Evolutionary conservation across 2,329 filamentous ascomycete species (phyloP), one percentile per base, ranked within the genome.

Genomic region (Penicillium frequentans): DNA sequence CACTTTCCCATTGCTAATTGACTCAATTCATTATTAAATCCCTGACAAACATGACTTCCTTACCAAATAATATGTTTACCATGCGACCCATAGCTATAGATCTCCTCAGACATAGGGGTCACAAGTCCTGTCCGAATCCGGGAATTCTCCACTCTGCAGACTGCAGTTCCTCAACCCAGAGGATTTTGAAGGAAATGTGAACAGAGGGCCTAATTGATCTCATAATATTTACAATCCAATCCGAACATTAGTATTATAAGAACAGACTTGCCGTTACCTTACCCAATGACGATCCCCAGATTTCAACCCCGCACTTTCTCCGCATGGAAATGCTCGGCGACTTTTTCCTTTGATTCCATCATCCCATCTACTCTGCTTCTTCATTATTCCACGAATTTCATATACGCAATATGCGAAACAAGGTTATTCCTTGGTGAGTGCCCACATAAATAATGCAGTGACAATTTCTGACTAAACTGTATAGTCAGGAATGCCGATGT

Each of bases 401-500:
- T 23, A 13, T n/a, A 27, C 3, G n/a, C 37, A 57, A 16, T 42
- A 61, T 61, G 56, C 54, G 56, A 45, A 61, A 55, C 47, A 63
- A 63, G 54, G 45, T 48, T 39, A 52, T 54, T 37, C 61, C 61
- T 39, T 63, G 61, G 61, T 63, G 26, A 61, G 58, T 57, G 44
- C 52, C 56, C 52, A 55, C 47, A 19, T 35, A n/a, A 14, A n/a
- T 23, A 9, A 14, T 42, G n/a, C 13, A 29, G 29, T 19, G 13
- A 42, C 53, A 57, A 55, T 55, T 31, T 45, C 47, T 58, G 49
- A 59, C 26, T 5, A 35, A 16, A 42, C 52, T 21, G 11, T 54
- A 55, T 29, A 63, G 61, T 50, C 58, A 63, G 56, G 58, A 57
- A 55, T 63, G 61, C 27, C 61, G 61, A 35, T 54, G 61, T 61